Evolutionary conservation across 495 filamentous ascomycete genomes (phyloP).

Genomic region (Hypomontagnella submonticulosa): DNA sequence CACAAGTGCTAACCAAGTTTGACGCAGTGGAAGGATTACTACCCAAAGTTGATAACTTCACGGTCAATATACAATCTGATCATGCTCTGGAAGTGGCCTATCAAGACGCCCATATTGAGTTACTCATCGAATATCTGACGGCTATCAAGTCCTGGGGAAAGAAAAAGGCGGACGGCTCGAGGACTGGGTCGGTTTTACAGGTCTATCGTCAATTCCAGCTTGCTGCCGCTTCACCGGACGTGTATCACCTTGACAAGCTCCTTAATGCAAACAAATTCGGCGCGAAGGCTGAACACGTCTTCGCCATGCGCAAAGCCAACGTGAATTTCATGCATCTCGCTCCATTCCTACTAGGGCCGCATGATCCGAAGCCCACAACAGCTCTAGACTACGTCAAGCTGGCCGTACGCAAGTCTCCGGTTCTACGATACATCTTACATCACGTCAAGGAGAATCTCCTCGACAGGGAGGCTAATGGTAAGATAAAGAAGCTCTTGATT

Average conservation of each 20-base stretch:
- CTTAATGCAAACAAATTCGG: conserved; percentile 19
- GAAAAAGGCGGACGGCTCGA: not conserved
- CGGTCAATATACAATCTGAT: conserved; percentile 36
- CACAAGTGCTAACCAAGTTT: conserved; percentile 2
- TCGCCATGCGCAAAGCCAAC: conserved; percentile 24
- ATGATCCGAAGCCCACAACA: conserved; percentile 5
- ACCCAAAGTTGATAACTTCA: conserved; percentile 41
- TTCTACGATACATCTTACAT: conserved; percentile 42
- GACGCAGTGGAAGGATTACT: conserved; percentile 38
- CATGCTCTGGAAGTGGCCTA: conserved; percentile 20
- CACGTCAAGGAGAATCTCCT: conserved; percentile 39
- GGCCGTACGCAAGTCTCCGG: conserved; percentile 34
- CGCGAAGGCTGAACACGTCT: conserved; percentile 18
- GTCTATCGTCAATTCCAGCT: conserved; percentile 30
- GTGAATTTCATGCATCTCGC: conserved; percentile 33
- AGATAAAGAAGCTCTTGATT: conserved; percentile 46
- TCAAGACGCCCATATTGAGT: conserved; percentile 30
- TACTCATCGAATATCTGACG: conserved; percentile 36
- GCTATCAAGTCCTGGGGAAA: conserved; percentile 10
- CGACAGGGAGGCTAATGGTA: conserved; percentile 7
- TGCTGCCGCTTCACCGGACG: conserved; percentile 40
- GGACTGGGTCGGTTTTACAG: not conserved
- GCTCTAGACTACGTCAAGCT: conserved; percentile 39
- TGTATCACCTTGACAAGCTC: conserved; percentile 31
- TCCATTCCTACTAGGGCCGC: conserved; percentile 15